A percentile compares a stretch with the other conserved stretches of the same genome.
Conservation (phyloP, 805 yeast species). For the Pichia deserticola region DNA sequence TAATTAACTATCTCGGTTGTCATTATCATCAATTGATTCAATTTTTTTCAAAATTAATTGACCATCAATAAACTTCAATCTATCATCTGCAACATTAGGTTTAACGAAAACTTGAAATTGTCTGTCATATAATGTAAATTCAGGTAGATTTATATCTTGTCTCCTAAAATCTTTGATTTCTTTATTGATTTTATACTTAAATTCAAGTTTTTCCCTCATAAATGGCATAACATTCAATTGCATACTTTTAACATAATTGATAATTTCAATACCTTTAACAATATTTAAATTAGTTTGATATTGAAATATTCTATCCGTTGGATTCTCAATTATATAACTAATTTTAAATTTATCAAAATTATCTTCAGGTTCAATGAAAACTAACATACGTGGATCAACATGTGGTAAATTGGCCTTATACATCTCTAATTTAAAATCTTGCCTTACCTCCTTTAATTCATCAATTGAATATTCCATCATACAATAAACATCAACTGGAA, state of each 20-base stretch:
- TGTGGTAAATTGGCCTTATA: conserved; percentile 54
- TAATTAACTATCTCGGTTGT: neutral
- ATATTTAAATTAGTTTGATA: conserved; percentile 32
- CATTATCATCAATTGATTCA: too few species aligned
- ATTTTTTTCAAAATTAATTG: conserved; percentile 14
- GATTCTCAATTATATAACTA: conserved; percentile 59
- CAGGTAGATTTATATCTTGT: conserved; percentile 39
- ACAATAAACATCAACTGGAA: conserved; percentile 17
- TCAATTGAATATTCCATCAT: conserved; percentile 13
- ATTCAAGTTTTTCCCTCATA: conserved; percentile 38
- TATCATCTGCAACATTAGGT: conserved; percentile 34
- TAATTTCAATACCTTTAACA: conserved; percentile 17
- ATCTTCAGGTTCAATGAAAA: conserved; percentile 24
- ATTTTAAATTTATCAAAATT: conserved; percentile 24
- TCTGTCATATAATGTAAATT: conserved; percentile 57
- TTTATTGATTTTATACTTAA: conserved; percentile 30
- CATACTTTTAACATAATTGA: conserved; percentile 24
- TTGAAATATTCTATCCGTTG: conserved; percentile 61
- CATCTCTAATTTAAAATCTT: conserved; percentile 31
- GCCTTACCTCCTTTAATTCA: conserved; percentile 1
- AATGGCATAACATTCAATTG: conserved; percentile 56
- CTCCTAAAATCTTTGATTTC: neutral
- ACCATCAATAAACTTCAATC: conserved; percentile 21
- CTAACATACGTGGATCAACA: conserved; percentile 61
- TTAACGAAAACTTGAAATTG: conserved; percentile 60